phyloP scores from a whole-genome alignment of 345 rosid genomes.

The Viola odorata region DNA sequence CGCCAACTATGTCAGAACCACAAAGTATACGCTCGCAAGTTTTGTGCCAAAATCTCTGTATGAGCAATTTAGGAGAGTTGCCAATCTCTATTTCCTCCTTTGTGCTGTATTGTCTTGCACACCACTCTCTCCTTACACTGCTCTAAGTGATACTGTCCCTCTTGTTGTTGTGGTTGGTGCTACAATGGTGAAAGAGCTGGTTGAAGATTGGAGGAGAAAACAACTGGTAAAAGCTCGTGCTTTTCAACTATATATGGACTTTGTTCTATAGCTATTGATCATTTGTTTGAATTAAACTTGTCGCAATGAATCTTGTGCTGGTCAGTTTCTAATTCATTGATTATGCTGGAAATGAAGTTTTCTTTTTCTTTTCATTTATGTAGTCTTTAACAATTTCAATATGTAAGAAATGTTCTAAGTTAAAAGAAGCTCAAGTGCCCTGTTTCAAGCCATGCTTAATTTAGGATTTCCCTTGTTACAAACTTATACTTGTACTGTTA shows the following conservation, averaged over 20 bases:
- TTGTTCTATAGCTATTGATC: neutral
- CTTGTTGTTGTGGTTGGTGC: slow-evolving; percentile 4
- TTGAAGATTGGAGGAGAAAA: slow-evolving; percentile 15
- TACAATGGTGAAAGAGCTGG: slow-evolving; percentile 10
- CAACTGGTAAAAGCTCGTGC: neutral
- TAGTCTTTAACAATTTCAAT: too few species aligned
- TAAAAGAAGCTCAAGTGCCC: too few species aligned
- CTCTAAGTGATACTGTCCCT: neutral
- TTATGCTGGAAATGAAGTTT: too few species aligned
- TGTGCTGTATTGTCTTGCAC: slow-evolving; percentile 3
- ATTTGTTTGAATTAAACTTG: too few species aligned
- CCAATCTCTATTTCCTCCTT: slow-evolving; percentile 10
- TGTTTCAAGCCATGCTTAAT: too few species aligned
- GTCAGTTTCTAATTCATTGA: neutral
- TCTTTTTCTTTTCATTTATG: too few species aligned
- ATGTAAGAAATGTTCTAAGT: too few species aligned
- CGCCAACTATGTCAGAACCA: neutral
- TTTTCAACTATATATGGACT: neutral
- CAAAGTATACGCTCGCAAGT: slow-evolving; percentile 2
- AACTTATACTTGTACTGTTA: too few species aligned
- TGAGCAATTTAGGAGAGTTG: slow-evolving; percentile 14
- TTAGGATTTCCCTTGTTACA: too few species aligned
- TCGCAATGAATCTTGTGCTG: neutral
- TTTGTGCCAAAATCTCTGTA: slow-evolving; percentile 12
- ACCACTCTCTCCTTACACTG: neutral